Evolutionary conservation across 2,329 filamentous ascomycete genomes (phyloP), one percentile per base, ranked within the genome.

Genomic region (Ceratocystis cubensis): DNA sequence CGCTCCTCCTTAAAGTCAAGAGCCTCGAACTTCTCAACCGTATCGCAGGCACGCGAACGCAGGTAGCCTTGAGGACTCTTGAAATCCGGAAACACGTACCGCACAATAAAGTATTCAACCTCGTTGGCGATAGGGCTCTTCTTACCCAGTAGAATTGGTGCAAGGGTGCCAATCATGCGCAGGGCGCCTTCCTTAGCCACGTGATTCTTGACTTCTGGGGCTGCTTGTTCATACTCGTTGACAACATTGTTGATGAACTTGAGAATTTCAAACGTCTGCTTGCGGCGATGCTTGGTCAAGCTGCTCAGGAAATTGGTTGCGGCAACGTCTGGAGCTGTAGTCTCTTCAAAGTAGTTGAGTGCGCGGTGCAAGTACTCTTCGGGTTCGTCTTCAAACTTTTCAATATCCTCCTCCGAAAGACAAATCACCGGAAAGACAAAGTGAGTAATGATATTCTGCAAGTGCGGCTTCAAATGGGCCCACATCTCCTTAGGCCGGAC

Each of bases 61-160:
- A 99, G 84, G 78, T 92, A 97, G 45, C 93, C 94, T 73, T 96
- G 89, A 15, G 85, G 82, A 77, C 91, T 97, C 71, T 90, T 87
- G 80, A 99, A 99, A 73, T 99, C 94, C 61, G 94, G 94, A 80
- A 99, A 97, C 67, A 99, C 94, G 73, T 97, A 96, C 73, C 93
- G 89, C 65, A 97, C 93, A 71, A 99, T 88, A 81, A 99, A 99
- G 76, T 96, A 96, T 76, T 99, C 94, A 67, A 97, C 92, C 76
- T 97, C 91, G 73, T 96, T 89, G 45, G 93, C 94, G 70, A 99
- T 96, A 0, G 94, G 94, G 73, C 92, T 96, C 82, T 97, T 97
- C 82, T 97, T 99, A 71, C 91, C 91, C 45, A 99, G 81, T 62
- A 99, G 95, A 64, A 99, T 93, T 41, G 91, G 89, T 0, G 94